Evolutionary conservation across 2,329 filamentous ascomycete species (phyloP).

Genomic region (Colletotrichum lupini): DNA sequence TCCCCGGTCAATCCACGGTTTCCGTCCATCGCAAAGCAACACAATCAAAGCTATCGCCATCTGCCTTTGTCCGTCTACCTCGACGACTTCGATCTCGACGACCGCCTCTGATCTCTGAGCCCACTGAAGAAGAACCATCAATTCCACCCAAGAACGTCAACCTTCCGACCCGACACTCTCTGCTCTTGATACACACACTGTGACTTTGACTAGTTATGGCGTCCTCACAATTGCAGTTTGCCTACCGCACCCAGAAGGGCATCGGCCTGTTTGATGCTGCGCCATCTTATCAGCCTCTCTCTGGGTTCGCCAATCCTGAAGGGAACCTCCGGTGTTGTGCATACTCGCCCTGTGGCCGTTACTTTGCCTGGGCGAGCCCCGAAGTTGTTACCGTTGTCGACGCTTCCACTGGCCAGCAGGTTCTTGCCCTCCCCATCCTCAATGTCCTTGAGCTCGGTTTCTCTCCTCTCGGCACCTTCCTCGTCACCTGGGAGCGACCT

Average conservation of each 20-base stretch:
- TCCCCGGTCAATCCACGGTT: not conserved
- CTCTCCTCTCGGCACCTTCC: conserved; percentile 89
- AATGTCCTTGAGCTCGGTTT: conserved; percentile 96
- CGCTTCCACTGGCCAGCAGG: conserved; percentile 77
- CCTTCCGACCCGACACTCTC: conserved; percentile 34
- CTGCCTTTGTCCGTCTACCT: conserved; percentile 31
- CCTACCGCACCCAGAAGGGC: conserved; percentile 95
- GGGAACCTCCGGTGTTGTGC: conserved; percentile 94
- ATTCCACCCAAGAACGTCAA: conserved; percentile 36
- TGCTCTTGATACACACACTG: conserved; percentile 59
- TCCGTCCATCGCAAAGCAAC: conserved; percentile 6
- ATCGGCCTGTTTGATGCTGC: conserved; percentile 94
- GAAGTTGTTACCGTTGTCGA: conserved; percentile 90
- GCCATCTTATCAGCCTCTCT: conserved; percentile 85
- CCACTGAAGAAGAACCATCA: conserved; percentile 38
- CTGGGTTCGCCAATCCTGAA: conserved; percentile 88
- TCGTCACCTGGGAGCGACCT: conserved; percentile 97
- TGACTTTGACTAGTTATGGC: conserved; percentile 96
- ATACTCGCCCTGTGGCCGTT: conserved; percentile 96
- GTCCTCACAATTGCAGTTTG: conserved; percentile 90
- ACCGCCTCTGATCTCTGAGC: conserved; percentile 1
- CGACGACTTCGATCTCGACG: conserved; percentile 12
- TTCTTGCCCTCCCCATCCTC: conserved; percentile 79
- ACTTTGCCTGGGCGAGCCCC: conserved; percentile 93
- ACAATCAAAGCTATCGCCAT: not conserved